Evolutionary conservation across 257 asterid species (phyloP).

Genomic region (Lycium barbarum): DNA sequence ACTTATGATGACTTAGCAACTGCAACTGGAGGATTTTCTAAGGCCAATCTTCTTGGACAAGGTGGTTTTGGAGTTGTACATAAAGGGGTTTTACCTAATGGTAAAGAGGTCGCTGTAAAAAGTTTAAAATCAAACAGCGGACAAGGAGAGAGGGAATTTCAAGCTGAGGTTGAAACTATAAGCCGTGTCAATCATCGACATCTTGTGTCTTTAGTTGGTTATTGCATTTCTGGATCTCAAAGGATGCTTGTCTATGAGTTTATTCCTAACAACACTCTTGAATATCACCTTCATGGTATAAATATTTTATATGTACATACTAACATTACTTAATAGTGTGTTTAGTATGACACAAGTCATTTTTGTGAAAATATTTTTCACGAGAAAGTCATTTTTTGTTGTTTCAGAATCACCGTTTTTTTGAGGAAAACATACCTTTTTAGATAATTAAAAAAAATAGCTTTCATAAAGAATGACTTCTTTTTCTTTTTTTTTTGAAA

Average conservation of each 20-base stretch:
- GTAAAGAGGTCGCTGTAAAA: slow-evolving; percentile 35
- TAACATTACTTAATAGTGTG: neutral
- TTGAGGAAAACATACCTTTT: too few relatives aligned
- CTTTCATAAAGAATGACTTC: too few relatives aligned
- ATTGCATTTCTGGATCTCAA: slow-evolving; percentile 23
- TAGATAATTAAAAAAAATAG: too few relatives aligned
- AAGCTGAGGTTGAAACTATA: slow-evolving; percentile 25
- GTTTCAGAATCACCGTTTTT: too few relatives aligned
- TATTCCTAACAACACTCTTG: slow-evolving; percentile 21
- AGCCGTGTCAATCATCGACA: slow-evolving; percentile 23
- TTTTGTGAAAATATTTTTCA: neutral
- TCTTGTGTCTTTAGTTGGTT: slow-evolving; percentile 27
- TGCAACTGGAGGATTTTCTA: slow-evolving; percentile 29
- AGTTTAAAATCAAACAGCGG: slow-evolving; percentile 32
- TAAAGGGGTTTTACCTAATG: slow-evolving; percentile 35
- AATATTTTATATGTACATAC: neutral
- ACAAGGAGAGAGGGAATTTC: slow-evolving; percentile 39
- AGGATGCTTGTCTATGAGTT: slow-evolving; percentile 25
- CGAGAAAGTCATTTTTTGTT: neutral
- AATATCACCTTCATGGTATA: slow-evolving; percentile 23
- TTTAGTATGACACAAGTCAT: neutral
- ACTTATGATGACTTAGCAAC: slow-evolving; percentile 30
- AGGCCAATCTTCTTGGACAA: slow-evolving; percentile 34
- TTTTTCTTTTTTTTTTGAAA: too few relatives aligned
- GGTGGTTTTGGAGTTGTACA: slow-evolving; percentile 41